These are phyloP conservation scores for Hypoxylon sp. DNA, from an alignment of 2,329 filamentous ascomycete genomes.

Conservation along the genomic window DNA sequence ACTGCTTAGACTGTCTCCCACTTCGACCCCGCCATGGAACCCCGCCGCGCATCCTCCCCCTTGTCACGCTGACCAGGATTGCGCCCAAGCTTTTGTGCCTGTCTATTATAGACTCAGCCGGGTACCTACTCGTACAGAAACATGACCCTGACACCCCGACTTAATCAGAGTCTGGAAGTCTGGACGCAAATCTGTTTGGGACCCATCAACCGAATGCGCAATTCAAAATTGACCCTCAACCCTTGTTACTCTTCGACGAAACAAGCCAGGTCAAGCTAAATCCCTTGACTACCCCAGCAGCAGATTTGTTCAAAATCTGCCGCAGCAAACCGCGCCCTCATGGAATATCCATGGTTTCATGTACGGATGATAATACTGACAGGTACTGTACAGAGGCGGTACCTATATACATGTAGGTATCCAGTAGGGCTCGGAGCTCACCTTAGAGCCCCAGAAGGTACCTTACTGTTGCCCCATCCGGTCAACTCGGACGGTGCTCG, in stretches of 20 bases:
- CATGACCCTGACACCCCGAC: slow-evolving; percentile 9
- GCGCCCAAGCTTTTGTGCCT: not conserved
- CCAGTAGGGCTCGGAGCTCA: slow-evolving; percentile 23
- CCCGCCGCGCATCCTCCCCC: slow-evolving; percentile 31
- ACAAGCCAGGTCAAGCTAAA: not conserved
- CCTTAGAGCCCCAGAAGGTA: slow-evolving; percentile 6
- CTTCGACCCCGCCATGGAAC: slow-evolving; percentile 28
- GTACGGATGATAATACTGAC: not conserved
- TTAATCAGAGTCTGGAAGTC: slow-evolving; percentile 18
- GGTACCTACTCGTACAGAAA: slow-evolving; percentile 9
- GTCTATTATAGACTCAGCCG: not conserved
- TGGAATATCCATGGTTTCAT: not conserved
- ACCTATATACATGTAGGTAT: slow-evolving; percentile 3
- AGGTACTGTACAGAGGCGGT: slow-evolving; percentile 10
- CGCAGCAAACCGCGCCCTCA: slow-evolving; percentile 33
- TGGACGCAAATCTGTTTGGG: slow-evolving; percentile 24
- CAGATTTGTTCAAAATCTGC: slow-evolving; percentile 21
- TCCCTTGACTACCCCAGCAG: slow-evolving; percentile 10
- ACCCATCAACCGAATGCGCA: slow-evolving; percentile 25
- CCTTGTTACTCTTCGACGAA: not conserved
- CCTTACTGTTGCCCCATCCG: slow-evolving; percentile 25
- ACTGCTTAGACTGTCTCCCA: slow-evolving; percentile 5
- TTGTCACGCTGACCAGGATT: slow-evolving; percentile 15
- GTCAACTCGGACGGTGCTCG: slow-evolving; percentile 34
- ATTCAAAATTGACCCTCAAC: slow-evolving; percentile 22